These are phyloP conservation scores for Botryotinia narcissicola DNA, from an alignment of 2,329 filamentous ascomycete genomes.

Conservation along the genomic window DNA sequence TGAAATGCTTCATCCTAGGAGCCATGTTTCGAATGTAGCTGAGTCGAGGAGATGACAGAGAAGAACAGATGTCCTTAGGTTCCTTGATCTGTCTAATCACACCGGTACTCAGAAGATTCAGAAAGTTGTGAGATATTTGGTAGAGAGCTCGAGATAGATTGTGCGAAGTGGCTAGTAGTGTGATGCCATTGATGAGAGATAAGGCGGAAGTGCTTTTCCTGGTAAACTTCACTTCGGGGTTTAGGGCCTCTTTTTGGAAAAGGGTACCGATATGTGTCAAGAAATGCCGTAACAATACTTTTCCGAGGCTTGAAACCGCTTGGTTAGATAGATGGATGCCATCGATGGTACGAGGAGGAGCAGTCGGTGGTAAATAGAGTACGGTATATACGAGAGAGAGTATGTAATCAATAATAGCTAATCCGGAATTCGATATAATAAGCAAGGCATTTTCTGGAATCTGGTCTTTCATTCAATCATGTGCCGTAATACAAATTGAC, in stretches of 20 bases:
- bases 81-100: background rate
- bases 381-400: background rate
- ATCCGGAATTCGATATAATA: background rate
- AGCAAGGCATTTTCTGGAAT: background rate
- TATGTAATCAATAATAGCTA: background rate
- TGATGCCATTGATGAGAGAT: background rate
- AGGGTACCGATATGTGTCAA: background rate
- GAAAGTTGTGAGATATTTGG: background rate
- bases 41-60: too few relatives aligned
- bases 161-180: background rate
- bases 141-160: too few relatives aligned
- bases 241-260: background rate
- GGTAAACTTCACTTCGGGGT: background rate
- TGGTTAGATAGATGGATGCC: background rate
- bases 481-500: background rate
- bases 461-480: background rate
- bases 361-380: background rate
- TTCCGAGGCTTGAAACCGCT: background rate
- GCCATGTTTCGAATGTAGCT: background rate
- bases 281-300: background rate
- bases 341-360: background rate
- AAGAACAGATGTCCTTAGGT: background rate
- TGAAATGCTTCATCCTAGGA: background rate
- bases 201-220: background rate
- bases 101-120: background rate